These are phyloP conservation scores for Phyllosticta ampelicida DNA, from an alignment of 2,329 filamentous ascomycete species.

Conservation along the genomic window DNA sequence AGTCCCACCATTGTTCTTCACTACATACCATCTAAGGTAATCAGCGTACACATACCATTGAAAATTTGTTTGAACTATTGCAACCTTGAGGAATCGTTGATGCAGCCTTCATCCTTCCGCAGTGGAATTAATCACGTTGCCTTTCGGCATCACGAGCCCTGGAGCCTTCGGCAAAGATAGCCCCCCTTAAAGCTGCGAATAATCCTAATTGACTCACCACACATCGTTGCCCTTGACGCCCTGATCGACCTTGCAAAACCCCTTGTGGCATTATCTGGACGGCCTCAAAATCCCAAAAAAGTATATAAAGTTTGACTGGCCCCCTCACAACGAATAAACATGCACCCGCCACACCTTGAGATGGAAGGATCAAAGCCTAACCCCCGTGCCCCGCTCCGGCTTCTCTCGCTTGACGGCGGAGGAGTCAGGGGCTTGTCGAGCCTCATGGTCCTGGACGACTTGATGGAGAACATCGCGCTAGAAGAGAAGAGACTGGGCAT, in stretches of 20 bases:
- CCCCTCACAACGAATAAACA: neutral
- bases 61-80: neutral
- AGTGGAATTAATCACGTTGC: neutral
- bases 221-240: neutral
- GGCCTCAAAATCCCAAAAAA: neutral
- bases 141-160: neutral
- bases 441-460: slow-evolving; percentile 28
- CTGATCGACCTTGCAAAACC: neutral
- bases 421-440: slow-evolving; percentile 30
- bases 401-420: slow-evolving; percentile 28
- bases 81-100: neutral
- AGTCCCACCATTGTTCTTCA: neutral
- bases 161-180: neutral
- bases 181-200: neutral
- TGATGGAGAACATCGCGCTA: slow-evolving; percentile 29
- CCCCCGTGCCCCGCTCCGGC: slow-evolving; percentile 23
- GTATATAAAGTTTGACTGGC: slow-evolving; percentile 2
- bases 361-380: slow-evolving; percentile 6
- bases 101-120: neutral
- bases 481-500: slow-evolving; percentile 28
- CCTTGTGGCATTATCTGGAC: slow-evolving; percentile 1
- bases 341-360: slow-evolving; percentile 1
- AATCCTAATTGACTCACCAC: slow-evolving; percentile 4
- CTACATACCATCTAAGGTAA: neutral
- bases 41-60: neutral